Conservation (phyloP, 352 stramenopile species). For the Globisporangium yorkense region DNA sequence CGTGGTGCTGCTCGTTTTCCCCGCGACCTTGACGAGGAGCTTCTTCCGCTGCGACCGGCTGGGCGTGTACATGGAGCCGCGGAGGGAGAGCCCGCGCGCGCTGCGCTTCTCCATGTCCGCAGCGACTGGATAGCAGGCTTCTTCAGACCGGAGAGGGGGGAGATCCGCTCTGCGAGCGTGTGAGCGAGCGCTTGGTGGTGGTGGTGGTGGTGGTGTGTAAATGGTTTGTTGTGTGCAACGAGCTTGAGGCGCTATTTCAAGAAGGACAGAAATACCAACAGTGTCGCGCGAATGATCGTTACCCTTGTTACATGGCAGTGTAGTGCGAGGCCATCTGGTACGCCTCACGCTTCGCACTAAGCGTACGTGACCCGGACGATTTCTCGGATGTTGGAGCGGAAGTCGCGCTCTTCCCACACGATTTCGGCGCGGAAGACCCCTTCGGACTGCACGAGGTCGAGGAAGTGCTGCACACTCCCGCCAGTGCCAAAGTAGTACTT, state of each 20-base stretch:
- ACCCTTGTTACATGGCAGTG: no score
- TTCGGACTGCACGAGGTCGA: constrained; percentile 43
- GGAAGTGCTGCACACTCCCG: constrained; percentile 84
- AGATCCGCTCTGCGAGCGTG: no score
- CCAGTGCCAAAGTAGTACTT: constrained; percentile 87
- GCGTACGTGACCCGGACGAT: constrained; percentile 59
- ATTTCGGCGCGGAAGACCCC: constrained; percentile 41
- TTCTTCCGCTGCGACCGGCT: constrained; percentile 14
- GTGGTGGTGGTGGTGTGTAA: no score
- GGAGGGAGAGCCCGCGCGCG: constrained; percentile 25
- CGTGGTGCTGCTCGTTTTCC: constrained; percentile 3
- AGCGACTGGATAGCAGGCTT: neutral
- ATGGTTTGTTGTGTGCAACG: no score
- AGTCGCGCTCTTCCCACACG: constrained; percentile 70
- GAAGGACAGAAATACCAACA: no score
- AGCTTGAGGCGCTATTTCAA: no score
- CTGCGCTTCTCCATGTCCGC: constrained; percentile 12
- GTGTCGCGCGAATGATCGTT: no score
- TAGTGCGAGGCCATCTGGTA: no score
- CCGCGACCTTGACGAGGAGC: constrained; percentile 1
- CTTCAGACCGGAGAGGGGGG: no score
- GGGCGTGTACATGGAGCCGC: constrained; percentile 30
- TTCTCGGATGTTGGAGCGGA: constrained; percentile 74
- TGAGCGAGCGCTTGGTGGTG: no score
- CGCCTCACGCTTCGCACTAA: no score